phyloP scores from a whole-genome alignment of 2,329 filamentous ascomycete species.

The Plenodomus tracheiphilus region DNA sequence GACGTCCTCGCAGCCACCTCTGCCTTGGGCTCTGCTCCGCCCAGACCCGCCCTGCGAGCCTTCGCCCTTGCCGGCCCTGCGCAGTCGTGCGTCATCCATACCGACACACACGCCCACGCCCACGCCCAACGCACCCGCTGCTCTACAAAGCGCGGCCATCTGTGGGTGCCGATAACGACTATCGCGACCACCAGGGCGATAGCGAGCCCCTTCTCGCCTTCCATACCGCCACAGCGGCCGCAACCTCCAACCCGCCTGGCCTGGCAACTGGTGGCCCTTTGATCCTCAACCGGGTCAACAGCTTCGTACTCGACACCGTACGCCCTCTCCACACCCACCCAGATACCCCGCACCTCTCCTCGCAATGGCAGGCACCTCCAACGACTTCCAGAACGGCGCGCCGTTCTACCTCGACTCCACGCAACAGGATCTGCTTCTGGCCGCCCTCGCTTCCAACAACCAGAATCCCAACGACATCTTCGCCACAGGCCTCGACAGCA shows the following conservation, averaged over 20 bases:
- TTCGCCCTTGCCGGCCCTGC: neutral
- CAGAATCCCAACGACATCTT: conserved; percentile 38
- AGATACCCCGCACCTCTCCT: no score
- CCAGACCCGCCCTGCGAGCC: neutral
- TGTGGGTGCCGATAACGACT: no score
- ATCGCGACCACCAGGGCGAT: no score
- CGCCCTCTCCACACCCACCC: neutral
- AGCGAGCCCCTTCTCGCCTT: no score
- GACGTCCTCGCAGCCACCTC: neutral
- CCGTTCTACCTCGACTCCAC: conserved; percentile 50
- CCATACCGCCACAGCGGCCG: no score
- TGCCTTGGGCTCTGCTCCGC: neutral
- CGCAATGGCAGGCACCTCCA: conserved; percentile 44
- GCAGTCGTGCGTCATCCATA: neutral
- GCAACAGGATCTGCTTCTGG: conserved; percentile 54
- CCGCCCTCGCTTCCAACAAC: conserved; percentile 53
- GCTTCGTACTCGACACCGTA: no score
- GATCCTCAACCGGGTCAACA: no score
- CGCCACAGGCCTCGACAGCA: conserved; percentile 20
- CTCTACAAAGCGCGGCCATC: no score
- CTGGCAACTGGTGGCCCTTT: no score
- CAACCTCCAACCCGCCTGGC: neutral
- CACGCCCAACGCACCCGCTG: no score
- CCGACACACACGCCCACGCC: neutral
- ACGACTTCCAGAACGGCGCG: conserved; percentile 46